phyloP scores from a whole-genome alignment of 2,329 filamentous ascomycete genomes.

The Aspergillus cejpii region DNA sequence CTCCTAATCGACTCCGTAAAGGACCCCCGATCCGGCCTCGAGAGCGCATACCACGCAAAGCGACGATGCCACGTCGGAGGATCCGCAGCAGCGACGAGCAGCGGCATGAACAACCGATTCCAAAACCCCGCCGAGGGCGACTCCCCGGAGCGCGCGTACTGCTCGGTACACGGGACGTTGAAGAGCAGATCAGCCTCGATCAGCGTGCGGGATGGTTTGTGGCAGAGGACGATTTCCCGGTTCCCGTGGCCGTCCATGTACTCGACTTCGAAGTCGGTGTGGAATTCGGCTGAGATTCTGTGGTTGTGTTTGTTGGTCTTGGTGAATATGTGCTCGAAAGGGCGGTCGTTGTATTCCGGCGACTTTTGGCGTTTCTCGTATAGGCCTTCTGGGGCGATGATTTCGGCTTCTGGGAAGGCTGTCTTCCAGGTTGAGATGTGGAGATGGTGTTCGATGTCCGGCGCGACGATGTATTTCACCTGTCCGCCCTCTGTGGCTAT shows the following conservation, averaged over 20 bases:
- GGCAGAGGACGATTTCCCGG: constrained; percentile 78
- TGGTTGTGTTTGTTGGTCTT: constrained; percentile 46
- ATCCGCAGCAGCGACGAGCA: constrained; percentile 51
- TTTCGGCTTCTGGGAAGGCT: constrained; percentile 66
- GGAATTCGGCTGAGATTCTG: constrained; percentile 67
- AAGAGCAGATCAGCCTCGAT: constrained; percentile 88
- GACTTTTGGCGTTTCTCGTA: constrained; percentile 67
- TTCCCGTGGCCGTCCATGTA: constrained; percentile 73
- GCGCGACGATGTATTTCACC: constrained; percentile 75
- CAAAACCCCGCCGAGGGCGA: constrained; percentile 50
- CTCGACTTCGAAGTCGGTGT: constrained; percentile 75
- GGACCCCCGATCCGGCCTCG: constrained; percentile 53
- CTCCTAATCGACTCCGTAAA: constrained; percentile 62
- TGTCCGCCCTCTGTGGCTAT: constrained; percentile 57
- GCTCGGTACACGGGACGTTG: constrained; percentile 79
- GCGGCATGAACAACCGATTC: constrained; percentile 49
- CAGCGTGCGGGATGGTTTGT: constrained; percentile 68
- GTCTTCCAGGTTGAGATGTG: constrained; percentile 77
- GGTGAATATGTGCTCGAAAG: constrained; percentile 62
- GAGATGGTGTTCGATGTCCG: constrained; percentile 89
- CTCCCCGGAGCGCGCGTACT: constrained; percentile 58
- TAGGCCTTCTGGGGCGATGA: constrained; percentile 75
- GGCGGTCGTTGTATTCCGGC: constrained; percentile 49
- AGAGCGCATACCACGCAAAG: constrained; percentile 69
- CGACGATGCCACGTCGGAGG: constrained; percentile 66